Conservation (phyloP, 192 early-diverging fungal genomes). For the Umbelopsis ramanniana region DNA sequence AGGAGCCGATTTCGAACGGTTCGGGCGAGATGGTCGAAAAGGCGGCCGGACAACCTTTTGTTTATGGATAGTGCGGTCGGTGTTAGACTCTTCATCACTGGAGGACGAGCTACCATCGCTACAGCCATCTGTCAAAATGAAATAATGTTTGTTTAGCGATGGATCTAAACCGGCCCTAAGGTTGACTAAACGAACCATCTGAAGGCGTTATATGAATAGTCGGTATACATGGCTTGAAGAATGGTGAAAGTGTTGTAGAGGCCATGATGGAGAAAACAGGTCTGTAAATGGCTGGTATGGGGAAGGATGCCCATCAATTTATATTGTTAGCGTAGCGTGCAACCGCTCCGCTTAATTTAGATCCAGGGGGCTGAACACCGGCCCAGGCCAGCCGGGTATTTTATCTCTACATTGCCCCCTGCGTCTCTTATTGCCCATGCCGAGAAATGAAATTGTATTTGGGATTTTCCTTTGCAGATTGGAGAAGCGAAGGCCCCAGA, state of each 20-base stretch:
- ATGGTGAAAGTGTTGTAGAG: not conserved
- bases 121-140: not conserved
- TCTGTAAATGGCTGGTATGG: too few species aligned
- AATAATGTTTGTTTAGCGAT: not conserved
- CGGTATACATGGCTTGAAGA: not conserved
- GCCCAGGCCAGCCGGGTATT: too few species aligned
- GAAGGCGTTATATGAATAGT: slow-evolving; percentile 3
- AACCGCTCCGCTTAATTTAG: not conserved
- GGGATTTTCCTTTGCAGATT: too few species aligned
- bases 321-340: too few species aligned
- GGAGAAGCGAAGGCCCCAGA: too few species aligned
- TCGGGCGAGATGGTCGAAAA: not conserved
- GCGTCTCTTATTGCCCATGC: not conserved
- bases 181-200: not conserved
- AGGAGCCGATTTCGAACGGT: not conserved
- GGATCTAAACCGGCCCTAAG: not conserved
- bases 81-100: not conserved
- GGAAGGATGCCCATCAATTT: too few species aligned
- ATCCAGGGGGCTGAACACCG: not conserved
- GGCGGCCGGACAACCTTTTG: not conserved
- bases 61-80: not conserved
- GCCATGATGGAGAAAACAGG: not conserved
- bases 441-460: not conserved
- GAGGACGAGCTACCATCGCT: not conserved
- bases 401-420: too few species aligned